Base-by-base conservation (phyloP, 495 filamentous ascomycete genomes). In the Letharia lupina region DNA sequence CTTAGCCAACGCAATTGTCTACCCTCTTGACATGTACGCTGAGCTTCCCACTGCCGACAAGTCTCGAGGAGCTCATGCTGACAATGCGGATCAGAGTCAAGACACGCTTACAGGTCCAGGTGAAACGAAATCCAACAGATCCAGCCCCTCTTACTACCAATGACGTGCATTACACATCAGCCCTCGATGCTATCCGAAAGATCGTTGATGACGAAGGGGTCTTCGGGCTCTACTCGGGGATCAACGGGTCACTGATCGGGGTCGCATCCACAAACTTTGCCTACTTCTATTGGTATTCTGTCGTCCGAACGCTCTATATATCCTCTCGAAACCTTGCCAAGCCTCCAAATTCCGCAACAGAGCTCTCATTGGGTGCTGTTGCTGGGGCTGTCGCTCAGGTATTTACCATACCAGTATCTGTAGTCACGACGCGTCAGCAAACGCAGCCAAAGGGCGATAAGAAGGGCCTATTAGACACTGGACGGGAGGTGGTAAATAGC, bases 221-320 rank as follows among this genome's bases (percentile, higher is more conserved):
- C 20, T 67, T 76, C 20, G 94, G 95, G 4, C 83, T 99, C 33
- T 99, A 98, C 72, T 86, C 89, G 54, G 94, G 94, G 60, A 92
- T 99, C 72, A 77, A 82, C 59, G 93, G 95, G 23, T 84, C 91
- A 10, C 81, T 99, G 15, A 77, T 97, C 23, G 94, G 94, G 54
- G 95, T 98, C 18, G 93, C 91, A 11, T 96, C 92, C 18, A 98
- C 92, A 65, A 99, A 99, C 74, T 99, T 99, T 73, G 94, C 94
- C 67, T 99, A 99, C 77, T 99, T 99, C 73, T 99, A 98, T 80
- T 99, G 94, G 94, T 98, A 99, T 76, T 93, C 91, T 31, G 75
- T 91, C 23, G 91, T 97, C 18, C 88, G 94, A 54, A 84, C 83
- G 16, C 77, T 96, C 47, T 98, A 97, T 74, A 77, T 92, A 73